phyloP scores from a whole-genome alignment of 306 rosid species.

The Castanopsis chinensis region DNA sequence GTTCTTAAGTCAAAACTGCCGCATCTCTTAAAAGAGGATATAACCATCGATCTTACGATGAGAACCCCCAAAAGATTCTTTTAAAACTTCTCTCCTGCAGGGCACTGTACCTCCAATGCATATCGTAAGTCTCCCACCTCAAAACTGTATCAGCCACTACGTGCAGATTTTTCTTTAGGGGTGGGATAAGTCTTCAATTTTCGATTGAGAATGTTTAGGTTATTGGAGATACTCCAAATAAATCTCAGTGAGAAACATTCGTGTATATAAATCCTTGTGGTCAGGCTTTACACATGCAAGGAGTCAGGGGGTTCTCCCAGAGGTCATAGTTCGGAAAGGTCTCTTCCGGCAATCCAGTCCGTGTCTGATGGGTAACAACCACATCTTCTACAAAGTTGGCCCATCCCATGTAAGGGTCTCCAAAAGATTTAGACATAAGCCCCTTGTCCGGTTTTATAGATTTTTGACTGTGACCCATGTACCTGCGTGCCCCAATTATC shows the following conservation, averaged over 20 bases:
- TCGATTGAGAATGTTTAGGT: conserved; percentile 13
- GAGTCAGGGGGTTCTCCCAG: conserved; percentile 96
- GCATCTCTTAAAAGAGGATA: conserved; percentile 29
- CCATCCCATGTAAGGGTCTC: conserved; percentile 99
- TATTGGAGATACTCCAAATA: conserved; percentile 22
- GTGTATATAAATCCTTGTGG: conserved; percentile 21
- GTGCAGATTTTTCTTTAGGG: conserved; percentile 4
- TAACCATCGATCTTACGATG: conserved; percentile 30
- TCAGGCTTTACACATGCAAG: conserved; percentile 98
- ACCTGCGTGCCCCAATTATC: conserved; percentile 94
- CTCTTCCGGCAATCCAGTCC: conserved; percentile 89
- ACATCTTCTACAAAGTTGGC: conserved; percentile 92
- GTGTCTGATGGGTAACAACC: conserved; percentile 78
- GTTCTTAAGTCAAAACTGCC: conserved; percentile 18
- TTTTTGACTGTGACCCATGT: conserved; percentile 90
- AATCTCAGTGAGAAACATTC: conserved; percentile 18
- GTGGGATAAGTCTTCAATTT: not conserved
- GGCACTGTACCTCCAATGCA: conserved; percentile 21
- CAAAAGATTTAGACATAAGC: conserved; percentile 95
- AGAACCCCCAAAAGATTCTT: conserved; percentile 19
- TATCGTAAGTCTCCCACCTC: conserved; percentile 30
- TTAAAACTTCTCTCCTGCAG: conserved; percentile 28
- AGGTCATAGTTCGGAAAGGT: conserved; percentile 94
- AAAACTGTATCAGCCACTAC: conserved; percentile 7
- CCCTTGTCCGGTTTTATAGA: conserved; percentile 99